These are phyloP conservation scores for Rhododendron simsii DNA, from an alignment of 148 eudicot species.

Conservation along the genomic window DNA sequence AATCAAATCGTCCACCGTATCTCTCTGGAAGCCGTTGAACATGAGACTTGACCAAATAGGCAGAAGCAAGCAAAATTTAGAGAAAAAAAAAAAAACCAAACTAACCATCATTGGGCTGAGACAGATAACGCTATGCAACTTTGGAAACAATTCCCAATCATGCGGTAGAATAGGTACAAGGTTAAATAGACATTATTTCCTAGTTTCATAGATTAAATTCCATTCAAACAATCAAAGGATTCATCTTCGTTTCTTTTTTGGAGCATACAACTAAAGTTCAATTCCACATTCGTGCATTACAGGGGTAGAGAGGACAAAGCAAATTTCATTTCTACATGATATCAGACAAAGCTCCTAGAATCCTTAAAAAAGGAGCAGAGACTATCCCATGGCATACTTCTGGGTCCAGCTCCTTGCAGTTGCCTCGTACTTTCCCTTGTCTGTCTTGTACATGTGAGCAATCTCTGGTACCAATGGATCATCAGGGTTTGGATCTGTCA, in stretches of 20 bases:
- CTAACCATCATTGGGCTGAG: background rate
- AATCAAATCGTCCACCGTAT: background rate
- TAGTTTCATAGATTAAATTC: background rate
- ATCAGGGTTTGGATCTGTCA: constrained; percentile 69
- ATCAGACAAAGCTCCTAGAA: background rate
- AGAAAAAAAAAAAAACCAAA: background rate
- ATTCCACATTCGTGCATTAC: constrained; percentile 22
- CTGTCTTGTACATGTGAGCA: constrained; percentile 70
- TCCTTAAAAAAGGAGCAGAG: background rate
- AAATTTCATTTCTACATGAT: constrained; percentile 13
- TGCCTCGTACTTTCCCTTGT: constrained; percentile 57
- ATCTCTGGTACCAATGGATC: constrained; percentile 72
- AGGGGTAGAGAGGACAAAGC: background rate
- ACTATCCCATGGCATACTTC: constrained; percentile 71
- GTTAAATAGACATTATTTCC: background rate
- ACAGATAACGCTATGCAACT: background rate
- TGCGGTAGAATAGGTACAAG: background rate
- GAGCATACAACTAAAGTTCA: background rate
- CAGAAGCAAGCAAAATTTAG: background rate
- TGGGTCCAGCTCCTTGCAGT: constrained; percentile 76
- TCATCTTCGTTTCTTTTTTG: background rate
- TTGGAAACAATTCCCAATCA: background rate
- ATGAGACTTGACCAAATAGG: background rate
- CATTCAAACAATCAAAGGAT: background rate
- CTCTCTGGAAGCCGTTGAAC: background rate